These are phyloP conservation scores for Xylaria sp. DNA, from an alignment of 2,329 filamentous ascomycete genomes.

Conservation along the genomic window DNA sequence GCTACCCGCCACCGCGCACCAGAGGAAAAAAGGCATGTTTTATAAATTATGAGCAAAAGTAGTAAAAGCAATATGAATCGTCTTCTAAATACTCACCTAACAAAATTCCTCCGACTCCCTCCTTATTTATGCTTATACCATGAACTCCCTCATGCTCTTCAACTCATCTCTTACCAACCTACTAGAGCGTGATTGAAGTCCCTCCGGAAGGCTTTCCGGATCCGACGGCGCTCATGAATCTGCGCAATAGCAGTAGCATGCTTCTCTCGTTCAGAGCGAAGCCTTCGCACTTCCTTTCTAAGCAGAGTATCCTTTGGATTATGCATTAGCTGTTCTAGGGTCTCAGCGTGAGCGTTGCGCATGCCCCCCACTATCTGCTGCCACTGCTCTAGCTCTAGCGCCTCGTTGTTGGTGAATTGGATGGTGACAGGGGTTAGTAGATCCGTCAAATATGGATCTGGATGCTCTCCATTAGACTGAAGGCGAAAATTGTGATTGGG, in stretches of 20 bases:
- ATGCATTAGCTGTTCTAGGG: not conserved
- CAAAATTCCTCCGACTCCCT: not conserved
- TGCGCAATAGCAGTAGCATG: not conserved
- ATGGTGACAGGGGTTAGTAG: not conserved
- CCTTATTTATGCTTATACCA: not conserved
- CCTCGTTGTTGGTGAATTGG: conserved; percentile 22
- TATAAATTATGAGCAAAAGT: not conserved
- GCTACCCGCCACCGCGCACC: not conserved
- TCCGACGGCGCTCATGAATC: not conserved
- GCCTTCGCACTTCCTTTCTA: not conserved
- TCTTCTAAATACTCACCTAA: not conserved
- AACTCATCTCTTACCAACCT: conserved; percentile 1
- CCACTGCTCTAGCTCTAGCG: conserved; percentile 15
- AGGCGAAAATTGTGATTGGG: not conserved
- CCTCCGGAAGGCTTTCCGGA: conserved; percentile 10
- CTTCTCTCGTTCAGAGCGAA: not conserved
- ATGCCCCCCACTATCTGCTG: not conserved
- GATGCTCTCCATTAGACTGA: too few species aligned
- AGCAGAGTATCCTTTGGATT: not conserved
- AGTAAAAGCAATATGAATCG: not conserved
- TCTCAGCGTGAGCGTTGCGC: conserved; percentile 2
- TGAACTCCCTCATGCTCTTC: not conserved
- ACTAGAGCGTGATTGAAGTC: conserved; percentile 16
- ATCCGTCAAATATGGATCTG: conserved; percentile 8
- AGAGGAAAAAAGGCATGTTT: not conserved